Evolutionary conservation across 2,329 filamentous ascomycete species (phyloP).

Genomic region (Corynespora cassiicola): DNA sequence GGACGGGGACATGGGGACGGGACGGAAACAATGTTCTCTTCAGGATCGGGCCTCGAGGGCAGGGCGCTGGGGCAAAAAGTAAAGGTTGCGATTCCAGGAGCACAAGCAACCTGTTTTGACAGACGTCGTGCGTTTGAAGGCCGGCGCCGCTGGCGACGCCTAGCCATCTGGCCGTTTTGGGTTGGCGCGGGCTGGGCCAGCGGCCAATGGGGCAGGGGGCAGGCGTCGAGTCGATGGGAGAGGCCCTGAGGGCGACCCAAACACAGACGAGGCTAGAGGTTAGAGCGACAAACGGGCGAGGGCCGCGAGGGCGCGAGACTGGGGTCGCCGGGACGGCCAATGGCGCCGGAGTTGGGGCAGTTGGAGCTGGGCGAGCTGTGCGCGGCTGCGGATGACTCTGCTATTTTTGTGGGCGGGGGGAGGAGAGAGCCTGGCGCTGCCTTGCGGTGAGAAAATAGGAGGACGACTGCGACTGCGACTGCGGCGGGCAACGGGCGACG

Average conservation of each 20-base stretch:
- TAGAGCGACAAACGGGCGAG: no score
- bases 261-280: neutral
- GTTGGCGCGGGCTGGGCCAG: neutral
- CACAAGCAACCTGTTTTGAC: no score
- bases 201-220: neutral
- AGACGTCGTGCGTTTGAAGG: no score
- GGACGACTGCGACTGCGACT: neutral
- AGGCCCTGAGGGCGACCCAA: neutral
- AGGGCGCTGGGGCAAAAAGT: no score
- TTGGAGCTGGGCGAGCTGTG: conserved; percentile 6
- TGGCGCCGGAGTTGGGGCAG: conserved; percentile 14
- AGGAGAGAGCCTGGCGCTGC: conserved; percentile 5
- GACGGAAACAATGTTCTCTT: neutral
- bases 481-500: neutral
- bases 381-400: conserved; percentile 6
- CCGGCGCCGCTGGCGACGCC: no score
- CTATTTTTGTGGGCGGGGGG: conserved; percentile 12
- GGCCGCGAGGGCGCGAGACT: no score
- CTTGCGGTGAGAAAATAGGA: neutral
- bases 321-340: conserved; percentile 3
- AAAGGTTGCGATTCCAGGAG: no score
- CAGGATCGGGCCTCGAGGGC: conserved; percentile 1
- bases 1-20: neutral
- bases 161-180: neutral
- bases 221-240: neutral